Percentiles rank a stretch among this genome's conserved stretches.
Conservation (phyloP, 176 grass and related monocot species). For the Secale cereale region DNA sequence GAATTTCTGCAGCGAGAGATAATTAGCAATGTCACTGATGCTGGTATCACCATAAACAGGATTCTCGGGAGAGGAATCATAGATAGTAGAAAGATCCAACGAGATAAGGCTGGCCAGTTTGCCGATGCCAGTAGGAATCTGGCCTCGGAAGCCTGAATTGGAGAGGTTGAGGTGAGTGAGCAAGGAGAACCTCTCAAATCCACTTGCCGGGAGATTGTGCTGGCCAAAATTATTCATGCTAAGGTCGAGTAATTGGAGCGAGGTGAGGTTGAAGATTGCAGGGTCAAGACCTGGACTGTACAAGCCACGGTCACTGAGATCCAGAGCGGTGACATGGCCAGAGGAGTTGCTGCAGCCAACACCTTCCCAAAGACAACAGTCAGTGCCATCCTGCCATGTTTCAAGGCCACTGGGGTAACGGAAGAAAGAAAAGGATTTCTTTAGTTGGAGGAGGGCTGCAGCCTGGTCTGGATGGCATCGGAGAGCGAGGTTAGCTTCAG, state of each 20-base stretch:
- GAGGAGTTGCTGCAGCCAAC: neutral
- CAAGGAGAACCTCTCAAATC: neutral
- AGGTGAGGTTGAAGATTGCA: neutral
- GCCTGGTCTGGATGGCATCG: neutral
- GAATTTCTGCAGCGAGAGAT: neutral
- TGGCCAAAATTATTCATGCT: neutral
- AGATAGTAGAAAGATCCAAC: neutral
- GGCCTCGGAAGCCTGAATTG: neutral
- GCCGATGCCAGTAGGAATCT: neutral
- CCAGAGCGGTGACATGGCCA: neutral
- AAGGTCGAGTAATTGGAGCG: neutral
- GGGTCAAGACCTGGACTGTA: neutral
- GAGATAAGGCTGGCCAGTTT: neutral
- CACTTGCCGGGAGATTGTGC: neutral
- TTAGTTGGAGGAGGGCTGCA: neutral
- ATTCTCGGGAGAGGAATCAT: neutral
- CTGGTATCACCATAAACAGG: neutral
- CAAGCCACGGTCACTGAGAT: neutral
- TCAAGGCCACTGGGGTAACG: neutral
- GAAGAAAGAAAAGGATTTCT: neutral
- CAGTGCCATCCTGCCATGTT: neutral
- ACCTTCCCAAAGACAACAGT: constrained; percentile 14
- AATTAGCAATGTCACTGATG: too few relatives aligned
- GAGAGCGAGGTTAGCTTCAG: neutral
- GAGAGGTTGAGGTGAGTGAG: constrained; percentile 28